phyloP scores from a whole-genome alignment of 2,329 filamentous ascomycete species.

The Macroventuria anomochaeta region DNA sequence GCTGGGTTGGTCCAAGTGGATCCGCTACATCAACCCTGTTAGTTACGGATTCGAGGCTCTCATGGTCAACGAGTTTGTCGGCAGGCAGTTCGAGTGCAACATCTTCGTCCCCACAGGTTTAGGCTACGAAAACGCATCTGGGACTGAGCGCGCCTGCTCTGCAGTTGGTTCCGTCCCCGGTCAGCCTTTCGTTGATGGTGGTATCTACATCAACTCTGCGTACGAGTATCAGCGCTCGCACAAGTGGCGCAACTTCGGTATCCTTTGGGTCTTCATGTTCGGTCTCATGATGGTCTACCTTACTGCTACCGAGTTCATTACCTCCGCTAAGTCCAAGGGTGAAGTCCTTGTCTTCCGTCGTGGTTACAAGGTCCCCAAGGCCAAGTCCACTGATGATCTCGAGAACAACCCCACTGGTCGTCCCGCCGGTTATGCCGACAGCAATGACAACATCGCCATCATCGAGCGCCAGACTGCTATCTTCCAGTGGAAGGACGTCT shows the following conservation, averaged over 20 bases:
- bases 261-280: conserved; percentile 55
- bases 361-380: conserved; percentile 59
- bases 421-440: conserved; percentile 44
- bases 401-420: conserved; percentile 46
- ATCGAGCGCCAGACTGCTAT: conserved; percentile 72
- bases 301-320: conserved; percentile 54
- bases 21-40: conserved; percentile 80
- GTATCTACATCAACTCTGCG: conserved; percentile 45
- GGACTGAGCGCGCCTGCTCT: conserved; percentile 47
- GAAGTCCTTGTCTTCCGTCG: conserved; percentile 59
- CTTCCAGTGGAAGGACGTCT: conserved; percentile 86
- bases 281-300: conserved; percentile 53
- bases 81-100: conserved; percentile 63
- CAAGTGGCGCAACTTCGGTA: conserved; percentile 58
- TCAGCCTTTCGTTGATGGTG: conserved; percentile 47
- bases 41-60: conserved; percentile 81
- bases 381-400: conserved; percentile 51
- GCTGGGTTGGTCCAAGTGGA: conserved; percentile 82
- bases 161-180: conserved; percentile 53
- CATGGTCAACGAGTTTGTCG: conserved; percentile 82
- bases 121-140: conserved; percentile 46
- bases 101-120: conserved; percentile 52
- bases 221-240: conserved; percentile 46
- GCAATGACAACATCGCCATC: conserved; percentile 52
- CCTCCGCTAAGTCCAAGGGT: conserved; percentile 59